Evolutionary conservation across 164 flowering plant genomes (phyloP).

Genomic region (Magnolia sinica): DNA sequence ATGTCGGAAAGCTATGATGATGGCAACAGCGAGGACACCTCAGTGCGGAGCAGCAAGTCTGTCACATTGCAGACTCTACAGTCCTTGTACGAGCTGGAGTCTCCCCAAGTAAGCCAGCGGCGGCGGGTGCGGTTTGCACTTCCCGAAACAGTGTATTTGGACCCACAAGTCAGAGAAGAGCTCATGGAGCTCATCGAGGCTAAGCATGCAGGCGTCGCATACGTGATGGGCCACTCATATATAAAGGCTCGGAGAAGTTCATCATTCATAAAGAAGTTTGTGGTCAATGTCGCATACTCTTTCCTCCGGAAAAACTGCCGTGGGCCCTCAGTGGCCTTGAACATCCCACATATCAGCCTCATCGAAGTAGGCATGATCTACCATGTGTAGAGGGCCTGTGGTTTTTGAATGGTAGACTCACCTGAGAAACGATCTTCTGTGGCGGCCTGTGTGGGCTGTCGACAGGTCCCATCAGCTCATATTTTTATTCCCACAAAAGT

Average conservation of each 20-base stretch:
- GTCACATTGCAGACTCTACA: constrained; percentile 32
- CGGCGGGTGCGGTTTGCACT: constrained; percentile 35
- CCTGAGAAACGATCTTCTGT: not conserved
- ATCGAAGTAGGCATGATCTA: constrained; percentile 75
- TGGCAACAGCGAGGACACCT: constrained; percentile 9
- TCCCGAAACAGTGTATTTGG: constrained; percentile 24
- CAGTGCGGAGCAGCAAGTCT: constrained; percentile 44
- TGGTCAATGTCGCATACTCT: constrained; percentile 45
- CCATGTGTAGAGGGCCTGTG: constrained; percentile 24
- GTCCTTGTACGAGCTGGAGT: constrained; percentile 43
- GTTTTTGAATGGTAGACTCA: not conserved
- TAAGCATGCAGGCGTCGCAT: constrained; percentile 54
- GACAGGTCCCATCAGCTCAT: not conserved
- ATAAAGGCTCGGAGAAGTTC: constrained; percentile 57
- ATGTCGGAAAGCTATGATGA: constrained; percentile 23
- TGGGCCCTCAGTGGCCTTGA: constrained; percentile 51
- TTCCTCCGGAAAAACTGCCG: constrained; percentile 67
- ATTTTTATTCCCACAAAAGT: too few relatives aligned
- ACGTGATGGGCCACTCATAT: constrained; percentile 55
- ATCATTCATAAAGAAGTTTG: constrained; percentile 51
- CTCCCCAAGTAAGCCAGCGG: constrained; percentile 28
- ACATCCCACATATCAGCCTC: constrained; percentile 64
- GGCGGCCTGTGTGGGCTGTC: not conserved
- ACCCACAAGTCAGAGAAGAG: constrained; percentile 50
- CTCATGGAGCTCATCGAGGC: constrained; percentile 60